These are phyloP conservation scores for Trifolium subterraneum DNA, from an alignment of 306 rosid genomes.

Conservation along the genomic window DNA sequence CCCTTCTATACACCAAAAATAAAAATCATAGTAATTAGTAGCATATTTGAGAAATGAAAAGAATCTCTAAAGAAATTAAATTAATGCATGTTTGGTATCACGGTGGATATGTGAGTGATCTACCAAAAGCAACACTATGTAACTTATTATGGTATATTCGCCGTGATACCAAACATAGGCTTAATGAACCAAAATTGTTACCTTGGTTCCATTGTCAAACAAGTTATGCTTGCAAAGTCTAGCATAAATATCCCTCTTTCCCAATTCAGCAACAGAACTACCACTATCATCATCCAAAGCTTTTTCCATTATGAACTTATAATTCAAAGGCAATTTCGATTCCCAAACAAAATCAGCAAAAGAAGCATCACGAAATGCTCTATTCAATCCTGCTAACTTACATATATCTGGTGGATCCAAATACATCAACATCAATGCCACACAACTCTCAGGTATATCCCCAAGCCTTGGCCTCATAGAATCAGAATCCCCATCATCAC, in stretches of 20 bases:
- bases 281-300: constrained; percentile 48
- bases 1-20: background rate
- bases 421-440: constrained; percentile 66
- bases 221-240: constrained; percentile 67
- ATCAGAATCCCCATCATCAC: constrained; percentile 53
- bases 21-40: background rate
- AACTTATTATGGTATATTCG: too few relatives aligned
- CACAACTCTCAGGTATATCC: constrained; percentile 84
- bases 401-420: constrained; percentile 83
- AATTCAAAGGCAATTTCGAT: constrained; percentile 75
- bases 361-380: constrained; percentile 79
- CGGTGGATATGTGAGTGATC: too few relatives aligned
- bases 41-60: background rate
- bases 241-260: constrained; percentile 72
- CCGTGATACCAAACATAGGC: too few relatives aligned
- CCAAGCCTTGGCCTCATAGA: constrained; percentile 61
- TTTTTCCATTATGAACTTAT: constrained; percentile 58
- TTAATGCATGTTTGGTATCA: too few relatives aligned
- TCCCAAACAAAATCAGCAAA: constrained; percentile 90
- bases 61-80: background rate
- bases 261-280: constrained; percentile 37
- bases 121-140: too few relatives aligned
- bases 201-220: constrained; percentile 78
- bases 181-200: constrained; percentile 22
- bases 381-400: constrained; percentile 67